A percentile compares a stretch with the other conserved stretches of the same genome.
These are phyloP conservation scores for Obba rivulosa DNA, from an alignment of 768 basidiomycete species.

Conservation along the genomic window DNA sequence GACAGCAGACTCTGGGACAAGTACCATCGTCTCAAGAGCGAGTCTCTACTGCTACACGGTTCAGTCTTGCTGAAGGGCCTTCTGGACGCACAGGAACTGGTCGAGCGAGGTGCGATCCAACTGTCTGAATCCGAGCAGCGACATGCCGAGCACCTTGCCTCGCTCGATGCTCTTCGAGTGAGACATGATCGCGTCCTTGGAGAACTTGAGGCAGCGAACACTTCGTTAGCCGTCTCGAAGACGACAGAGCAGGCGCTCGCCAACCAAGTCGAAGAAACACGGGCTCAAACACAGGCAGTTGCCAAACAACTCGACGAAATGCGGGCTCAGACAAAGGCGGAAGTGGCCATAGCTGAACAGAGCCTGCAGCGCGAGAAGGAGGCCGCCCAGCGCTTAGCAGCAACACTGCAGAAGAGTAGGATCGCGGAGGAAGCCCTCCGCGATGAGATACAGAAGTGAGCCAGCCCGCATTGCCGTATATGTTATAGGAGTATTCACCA, in stretches of 20 bases:
- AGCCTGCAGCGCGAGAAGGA: constrained; percentile 28
- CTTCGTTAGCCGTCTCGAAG: constrained; percentile 14
- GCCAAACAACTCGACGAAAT: constrained; percentile 21
- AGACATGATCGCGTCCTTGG: constrained; percentile 16
- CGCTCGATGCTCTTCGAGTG: constrained; percentile 29
- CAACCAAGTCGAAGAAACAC: constrained; percentile 21
- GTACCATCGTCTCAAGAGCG: constrained; percentile 11
- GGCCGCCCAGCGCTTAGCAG: constrained; percentile 40
- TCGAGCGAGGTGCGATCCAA: constrained; percentile 25
- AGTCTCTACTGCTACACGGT: constrained; percentile 17
- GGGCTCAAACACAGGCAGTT: constrained; percentile 25
- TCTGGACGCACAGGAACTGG: constrained; percentile 8
- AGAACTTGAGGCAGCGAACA: constrained; percentile 17
- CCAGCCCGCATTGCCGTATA: constrained; percentile 7
- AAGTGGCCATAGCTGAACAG: constrained; percentile 25
- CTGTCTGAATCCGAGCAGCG: constrained; percentile 36
- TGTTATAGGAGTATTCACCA: neutral
- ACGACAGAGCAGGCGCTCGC: constrained; percentile 20
- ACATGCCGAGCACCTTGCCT: constrained; percentile 36
- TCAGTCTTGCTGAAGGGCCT: constrained; percentile 14
- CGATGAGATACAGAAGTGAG: constrained; percentile 65
- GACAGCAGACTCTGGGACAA: constrained; percentile 11
- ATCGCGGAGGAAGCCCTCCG: constrained; percentile 65
- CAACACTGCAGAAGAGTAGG: constrained; percentile 48
- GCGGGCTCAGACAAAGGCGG: constrained; percentile 26